A percentile compares a stretch with the other conserved stretches of the same genome.
Conservation (phyloP, 164 flowering plant species). For the Kalanchoe fedtschenkoi region DNA sequence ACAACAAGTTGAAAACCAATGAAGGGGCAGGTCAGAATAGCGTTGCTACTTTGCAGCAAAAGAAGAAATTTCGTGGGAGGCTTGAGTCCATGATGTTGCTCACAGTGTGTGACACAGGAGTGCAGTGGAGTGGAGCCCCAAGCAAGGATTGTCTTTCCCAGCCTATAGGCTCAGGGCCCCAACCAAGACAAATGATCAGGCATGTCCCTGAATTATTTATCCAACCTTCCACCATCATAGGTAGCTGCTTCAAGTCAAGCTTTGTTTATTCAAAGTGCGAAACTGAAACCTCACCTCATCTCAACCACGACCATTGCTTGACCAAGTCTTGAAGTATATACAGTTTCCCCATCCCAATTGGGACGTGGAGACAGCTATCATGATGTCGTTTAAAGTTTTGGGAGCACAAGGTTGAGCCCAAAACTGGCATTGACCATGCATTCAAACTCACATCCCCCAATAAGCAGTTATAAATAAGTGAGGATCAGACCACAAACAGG, state of each 20-base stretch:
- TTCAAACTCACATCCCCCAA: not conserved
- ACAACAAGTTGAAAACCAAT: not conserved
- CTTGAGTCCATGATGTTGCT: not conserved
- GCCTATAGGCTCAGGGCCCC: slow-evolving; percentile 17
- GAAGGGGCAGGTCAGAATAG: not conserved
- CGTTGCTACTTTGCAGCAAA: not conserved
- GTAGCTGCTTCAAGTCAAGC: not conserved
- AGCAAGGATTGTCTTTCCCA: slow-evolving; percentile 11
- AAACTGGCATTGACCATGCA: too few species aligned
- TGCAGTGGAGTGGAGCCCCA: slow-evolving; percentile 1
- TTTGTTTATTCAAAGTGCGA: not conserved
- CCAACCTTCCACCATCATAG: not conserved
- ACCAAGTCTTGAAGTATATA: not conserved
- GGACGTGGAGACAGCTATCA: not conserved
- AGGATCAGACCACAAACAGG: not conserved
- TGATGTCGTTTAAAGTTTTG: not conserved
- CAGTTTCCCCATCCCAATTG: not conserved
- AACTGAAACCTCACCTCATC: not conserved
- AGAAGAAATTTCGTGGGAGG: not conserved
- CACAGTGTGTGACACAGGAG: not conserved
- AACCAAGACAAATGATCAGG: slow-evolving; percentile 13
- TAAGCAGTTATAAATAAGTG: not conserved
- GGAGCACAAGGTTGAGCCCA: not conserved
- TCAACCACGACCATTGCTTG: too few species aligned
- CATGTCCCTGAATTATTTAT: slow-evolving; percentile 14